Evolutionary conservation across 768 basidiomycete species (phyloP), one percentile per base, ranked within the genome.

Genomic region (Pholiota molesta): DNA sequence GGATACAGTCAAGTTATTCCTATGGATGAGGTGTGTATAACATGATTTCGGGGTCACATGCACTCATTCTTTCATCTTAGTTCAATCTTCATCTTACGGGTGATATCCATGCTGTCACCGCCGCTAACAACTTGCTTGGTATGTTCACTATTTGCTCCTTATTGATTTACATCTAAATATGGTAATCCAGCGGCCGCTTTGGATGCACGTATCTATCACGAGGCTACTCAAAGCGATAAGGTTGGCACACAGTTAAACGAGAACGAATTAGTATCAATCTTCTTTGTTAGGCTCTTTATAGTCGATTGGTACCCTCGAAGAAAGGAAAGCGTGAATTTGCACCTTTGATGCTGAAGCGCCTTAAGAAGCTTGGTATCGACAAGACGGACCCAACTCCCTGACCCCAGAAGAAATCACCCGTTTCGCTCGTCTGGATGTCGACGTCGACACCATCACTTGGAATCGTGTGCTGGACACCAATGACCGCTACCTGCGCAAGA

Each of bases 1-100:
- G 97, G 97, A 56, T 99, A 99, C 80, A 95, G 94, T 73, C 96
- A 97, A 73, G 93, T 99, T 70, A 99, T 99, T 77, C 97, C 97
- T 44, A 98, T 99, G 97, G 97, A 98, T 71, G 97, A 98, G 80
- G 91, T 91, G 65, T 57, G 74, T 62, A 29, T 60, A 19, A 61
- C 52, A 33, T 51, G 23, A 31, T 29, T 21, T 51, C 4, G 11
- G 31, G 4, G 19, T 31, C 58, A 3, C 55, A 3, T 28, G 7
- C 29, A 57, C 35, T 62, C 33, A 57, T 28, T 29, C 23, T 68
- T 55, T 58, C 35, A 52, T 49, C 42, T 17, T 62, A 94, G 91
- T 99, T 99, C 77, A 99, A 99, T 76, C 78, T 99, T 52, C 95
- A 97, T 71, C 78, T 96, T 75, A 97, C 95, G 44, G 96, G 96